Percentiles rank a stretch among this genome's conserved stretches.
phyloP scores from a whole-genome alignment of 164 flowering plant species.

The Chimonanthus salicifolius region DNA sequence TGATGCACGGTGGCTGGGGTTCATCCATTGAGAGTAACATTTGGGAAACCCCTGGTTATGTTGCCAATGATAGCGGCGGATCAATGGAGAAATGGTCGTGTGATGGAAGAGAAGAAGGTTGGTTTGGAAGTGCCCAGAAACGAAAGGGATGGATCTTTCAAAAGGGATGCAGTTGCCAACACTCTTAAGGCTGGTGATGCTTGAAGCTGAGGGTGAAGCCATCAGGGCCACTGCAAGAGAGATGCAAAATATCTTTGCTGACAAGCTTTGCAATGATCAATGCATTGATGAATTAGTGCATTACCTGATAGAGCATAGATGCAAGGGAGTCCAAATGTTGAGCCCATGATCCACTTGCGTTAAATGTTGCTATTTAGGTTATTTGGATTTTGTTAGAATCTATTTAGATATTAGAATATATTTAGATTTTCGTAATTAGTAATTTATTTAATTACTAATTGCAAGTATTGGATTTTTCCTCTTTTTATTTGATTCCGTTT shows the following conservation, averaged over 20 bases:
- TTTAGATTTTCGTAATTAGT: too few relatives aligned
- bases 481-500: too few relatives aligned
- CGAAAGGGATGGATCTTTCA: slow-evolving; percentile 34
- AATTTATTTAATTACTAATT: too few relatives aligned
- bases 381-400: too few relatives aligned
- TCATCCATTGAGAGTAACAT: slow-evolving; percentile 33
- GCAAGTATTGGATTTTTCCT: too few relatives aligned
- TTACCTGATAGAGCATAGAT: not conserved
- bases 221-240: not conserved
- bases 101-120: slow-evolving; percentile 30
- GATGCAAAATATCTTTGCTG: not conserved
- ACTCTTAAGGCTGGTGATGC: slow-evolving; percentile 30
- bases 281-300: not conserved
- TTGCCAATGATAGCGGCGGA: slow-evolving; percentile 18
- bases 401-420: too few relatives aligned
- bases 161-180: slow-evolving; percentile 20
- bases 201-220: slow-evolving; percentile 6
- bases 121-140: slow-evolving; percentile 34
- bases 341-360: too few relatives aligned
- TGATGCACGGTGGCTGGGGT: slow-evolving; percentile 46
- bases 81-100: slow-evolving; percentile 29
- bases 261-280: slow-evolving; percentile 1
- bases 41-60: slow-evolving; percentile 23
- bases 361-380: too few relatives aligned
- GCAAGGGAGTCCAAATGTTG: not conserved